Base-by-base conservation (phyloP, 257 asterid genomes). In the Paraleonurus japonicus region DNA sequence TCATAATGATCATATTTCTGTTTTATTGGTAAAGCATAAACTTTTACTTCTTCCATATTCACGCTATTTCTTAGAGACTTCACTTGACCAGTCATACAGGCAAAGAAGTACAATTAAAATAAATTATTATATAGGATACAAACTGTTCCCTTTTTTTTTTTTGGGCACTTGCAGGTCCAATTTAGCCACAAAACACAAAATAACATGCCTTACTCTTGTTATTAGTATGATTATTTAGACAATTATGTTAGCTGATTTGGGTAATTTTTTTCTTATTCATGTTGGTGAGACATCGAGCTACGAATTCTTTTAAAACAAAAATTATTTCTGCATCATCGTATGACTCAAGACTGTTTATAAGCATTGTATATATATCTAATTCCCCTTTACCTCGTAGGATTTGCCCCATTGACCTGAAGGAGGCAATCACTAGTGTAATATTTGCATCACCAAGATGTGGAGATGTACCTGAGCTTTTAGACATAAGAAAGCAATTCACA, bases 401-500 rank as follows among this genome's bases (percentile, higher is more conserved):
- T 76, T 89, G 98, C 79, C 99, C 99, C 80, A 83, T 84, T 67
- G 99, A 95, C 86, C 81, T 89, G 81, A 92, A 89, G 85, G 99
- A 95, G 85, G 98, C 98, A 65, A 69, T 95, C 79, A 66, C 99
- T 24, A 88, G 97, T 72, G 65, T 92, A 76, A 75, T 88, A 23
- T 95, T 83, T 81, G 97, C 99, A 41, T 81, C 99, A 69, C 96
- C 90, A 54, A 87, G 99, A 82, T 92, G 98, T 75, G 98, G 96
- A 74, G 99, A 95, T 70, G 80, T 95, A 70, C 92, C 93, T 20
- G 99, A 95, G 79, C 97, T 95, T 80, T 27, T 65, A 66, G 97
- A 95, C 63, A 82, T 75, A 6, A 82, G 73, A 83, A 92, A 92
- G 83, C 96, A 86, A 11, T 80, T 92, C 35, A 88, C 85, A 2